Evolutionary conservation across 352 stramenopile species (phyloP).

Genomic region (Globisporangium spiculum): DNA sequence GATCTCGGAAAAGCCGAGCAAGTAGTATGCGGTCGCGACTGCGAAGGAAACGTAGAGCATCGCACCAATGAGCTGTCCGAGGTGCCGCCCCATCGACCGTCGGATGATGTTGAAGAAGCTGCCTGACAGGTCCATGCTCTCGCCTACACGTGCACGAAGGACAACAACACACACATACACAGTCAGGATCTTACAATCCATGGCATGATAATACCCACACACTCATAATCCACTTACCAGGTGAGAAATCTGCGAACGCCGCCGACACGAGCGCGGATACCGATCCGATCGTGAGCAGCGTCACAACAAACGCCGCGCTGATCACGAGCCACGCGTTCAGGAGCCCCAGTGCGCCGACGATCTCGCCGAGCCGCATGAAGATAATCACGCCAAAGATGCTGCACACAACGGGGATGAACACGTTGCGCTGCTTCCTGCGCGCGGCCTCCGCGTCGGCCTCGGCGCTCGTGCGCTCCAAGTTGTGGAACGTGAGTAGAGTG

Average conservation of each 20-base stretch:
- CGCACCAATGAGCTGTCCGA: constrained; percentile 34
- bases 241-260: constrained; percentile 11
- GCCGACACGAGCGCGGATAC: constrained; percentile 42
- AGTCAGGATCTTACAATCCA: background rate
- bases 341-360: constrained; percentile 37
- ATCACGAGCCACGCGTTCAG: constrained; percentile 25
- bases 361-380: constrained; percentile 45
- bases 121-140: constrained; percentile 12
- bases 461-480: constrained; percentile 4
- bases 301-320: constrained; percentile 33
- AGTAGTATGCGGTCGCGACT: constrained; percentile 38
- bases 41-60: constrained; percentile 41
- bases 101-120: constrained; percentile 33
- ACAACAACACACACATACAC: background rate
- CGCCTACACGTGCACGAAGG: background rate
- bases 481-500: constrained; percentile 2
- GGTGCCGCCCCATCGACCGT: constrained; percentile 23
- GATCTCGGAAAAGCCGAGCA: constrained; percentile 50
- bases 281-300: constrained; percentile 46
- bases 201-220: background rate
- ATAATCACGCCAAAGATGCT: constrained; percentile 57
- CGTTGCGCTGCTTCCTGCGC: constrained; percentile 25
- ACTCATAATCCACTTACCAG: constrained; percentile 1
- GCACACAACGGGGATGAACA: constrained; percentile 45
- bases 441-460: constrained; percentile 10